Base-by-base conservation (phyloP, 768 basidiomycete genomes). In the Heimioporus sp. region DNA sequence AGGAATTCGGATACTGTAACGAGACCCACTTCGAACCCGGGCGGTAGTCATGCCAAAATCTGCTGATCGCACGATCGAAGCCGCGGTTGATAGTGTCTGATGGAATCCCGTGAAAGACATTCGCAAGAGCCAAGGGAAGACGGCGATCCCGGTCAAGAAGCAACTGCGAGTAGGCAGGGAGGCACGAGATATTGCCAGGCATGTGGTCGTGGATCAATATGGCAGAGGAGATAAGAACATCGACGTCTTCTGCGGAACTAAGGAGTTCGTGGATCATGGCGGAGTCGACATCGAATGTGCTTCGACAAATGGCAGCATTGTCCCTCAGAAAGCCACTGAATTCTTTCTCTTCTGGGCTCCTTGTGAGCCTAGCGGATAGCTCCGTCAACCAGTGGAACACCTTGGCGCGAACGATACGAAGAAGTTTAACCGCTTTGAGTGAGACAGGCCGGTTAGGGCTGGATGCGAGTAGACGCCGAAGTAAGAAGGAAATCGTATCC, bases 281-380 rank as follows among this genome's bases (percentile, higher is more conserved):
- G 3, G 51, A 31, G 32, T 58, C 63, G 0, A 67, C 64, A 36
- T 72, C 59, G 13, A 62, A 67, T 0, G 57, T 66, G 21, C 63
- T 59, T 17, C 77, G 66, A 56, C 78, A 79, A n/a, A 67, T 66
- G 5, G 64, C 61, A 1, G 75, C 75, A 30, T 68, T 62, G 41
- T 74, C 72, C 17, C 70, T 64, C 24, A 75, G 54, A 11, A 62
- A 60, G 9, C 43, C 48, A 36, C 60, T 56, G 12, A 55, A 11
- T 2, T 62, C 59, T 8, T 52, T 43, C 10, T 60, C 56, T 11
- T 37, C 54, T 0, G 45, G 48, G 10, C 50, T 43, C 2, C 15
- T 5, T 20, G 60, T 53, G 17, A 70, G 58, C 35, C 65, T 68
- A 2, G 24, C 17, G 1, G 56, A 52, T 5, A 77, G 51, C n/a